Evolutionary conservation across 768 basidiomycete genomes (phyloP), one percentile per base, ranked within the genome.

Genomic region (Mycena metata): DNA sequence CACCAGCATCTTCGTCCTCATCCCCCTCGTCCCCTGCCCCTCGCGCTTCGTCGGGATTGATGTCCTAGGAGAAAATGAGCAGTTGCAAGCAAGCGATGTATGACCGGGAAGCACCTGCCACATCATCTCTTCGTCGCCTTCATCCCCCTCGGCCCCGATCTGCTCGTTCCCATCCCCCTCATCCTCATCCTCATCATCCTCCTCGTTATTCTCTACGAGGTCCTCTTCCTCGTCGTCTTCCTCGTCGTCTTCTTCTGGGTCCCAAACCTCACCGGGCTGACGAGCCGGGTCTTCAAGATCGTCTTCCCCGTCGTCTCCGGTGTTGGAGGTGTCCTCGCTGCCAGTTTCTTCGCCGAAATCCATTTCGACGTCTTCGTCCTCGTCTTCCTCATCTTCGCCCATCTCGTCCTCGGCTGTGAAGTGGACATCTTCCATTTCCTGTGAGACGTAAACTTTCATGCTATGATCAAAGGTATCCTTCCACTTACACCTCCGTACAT

Each of bases 371-470:
- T 96, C 95, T 64, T 90, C 92, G 3, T 92, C 94, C 19, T 91
- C 91, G 17, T 89, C 91, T 3, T 88, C 94, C n/a, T 89, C 93
- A 60, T 90, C 91, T 13, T 91, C 94, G 54, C 91, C 93, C 86
- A 94, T 93, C 54, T 89, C 91, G 49, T 93, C 93, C 63, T 92
- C 92, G 26, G 84, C 83, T 12, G 83, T 77, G 76, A 89, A 93
- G 65, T 90, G 86, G 10, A 86, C 85, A 69, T 94, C 94, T 66
- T 95, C 94, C 92, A 95, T 94, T 77, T 95, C 94, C 93, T 96
- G 69, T 33, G 6, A 61, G 41, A 6, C 9, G 33, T 60, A 16
- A 60, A 39, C 23, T 26, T 17, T 21, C 21, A 47, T 30, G 17
- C 21, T 24, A 36, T 24, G 46, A 30, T 17, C 9, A 56, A 54